Evolutionary conservation across 2,329 filamentous ascomycete species (phyloP).

Genomic region (Daldinia sp.): DNA sequence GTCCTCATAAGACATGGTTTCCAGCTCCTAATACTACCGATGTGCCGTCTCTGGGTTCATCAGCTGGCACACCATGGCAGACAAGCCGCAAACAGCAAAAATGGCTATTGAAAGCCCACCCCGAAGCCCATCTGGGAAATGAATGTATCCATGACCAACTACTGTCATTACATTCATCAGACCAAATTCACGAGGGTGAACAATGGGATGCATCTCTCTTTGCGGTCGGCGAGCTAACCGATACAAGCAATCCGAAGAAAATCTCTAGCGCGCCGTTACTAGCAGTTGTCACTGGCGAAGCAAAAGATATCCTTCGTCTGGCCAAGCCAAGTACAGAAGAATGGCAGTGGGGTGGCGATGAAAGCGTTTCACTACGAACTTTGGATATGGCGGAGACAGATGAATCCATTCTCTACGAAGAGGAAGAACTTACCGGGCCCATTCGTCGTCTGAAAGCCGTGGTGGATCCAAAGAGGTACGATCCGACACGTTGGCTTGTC

Average conservation of each 20-base stretch:
- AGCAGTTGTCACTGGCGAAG: slow-evolving; percentile 66
- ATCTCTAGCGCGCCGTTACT: slow-evolving; percentile 54
- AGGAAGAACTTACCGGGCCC: slow-evolving; percentile 60
- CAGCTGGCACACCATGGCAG: slow-evolving; percentile 42
- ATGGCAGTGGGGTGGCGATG: slow-evolving; percentile 66
- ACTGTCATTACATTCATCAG: slow-evolving; percentile 35
- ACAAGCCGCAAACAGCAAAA: slow-evolving; percentile 49
- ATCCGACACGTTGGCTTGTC: slow-evolving; percentile 63
- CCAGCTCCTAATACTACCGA: slow-evolving; percentile 29
- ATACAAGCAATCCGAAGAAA: slow-evolving; percentile 52
- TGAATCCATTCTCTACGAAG: slow-evolving; percentile 66
- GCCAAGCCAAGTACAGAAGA: slow-evolving; percentile 62
- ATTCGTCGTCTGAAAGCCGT: slow-evolving; percentile 66
- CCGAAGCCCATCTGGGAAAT: slow-evolving; percentile 59
- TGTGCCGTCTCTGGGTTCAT: slow-evolving; percentile 13
- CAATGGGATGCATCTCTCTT: slow-evolving; percentile 57
- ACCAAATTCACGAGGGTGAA: slow-evolving; percentile 16
- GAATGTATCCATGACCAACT: slow-evolving; percentile 44
- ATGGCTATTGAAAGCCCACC: slow-evolving; percentile 65
- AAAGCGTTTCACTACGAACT: slow-evolving; percentile 61
- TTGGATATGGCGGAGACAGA: slow-evolving; percentile 55
- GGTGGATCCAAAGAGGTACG: slow-evolving; percentile 53
- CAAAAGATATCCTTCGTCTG: slow-evolving; percentile 69
- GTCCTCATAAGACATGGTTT: slow-evolving; percentile 46
- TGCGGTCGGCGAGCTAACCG: slow-evolving; percentile 66